Percentiles rank a stretch among this genome's conserved stretches.
Evolutionary conservation across 371 early-diverging fungal genomes (phyloP).

Genomic region (Quaeritorhiza haematococci): DNA sequence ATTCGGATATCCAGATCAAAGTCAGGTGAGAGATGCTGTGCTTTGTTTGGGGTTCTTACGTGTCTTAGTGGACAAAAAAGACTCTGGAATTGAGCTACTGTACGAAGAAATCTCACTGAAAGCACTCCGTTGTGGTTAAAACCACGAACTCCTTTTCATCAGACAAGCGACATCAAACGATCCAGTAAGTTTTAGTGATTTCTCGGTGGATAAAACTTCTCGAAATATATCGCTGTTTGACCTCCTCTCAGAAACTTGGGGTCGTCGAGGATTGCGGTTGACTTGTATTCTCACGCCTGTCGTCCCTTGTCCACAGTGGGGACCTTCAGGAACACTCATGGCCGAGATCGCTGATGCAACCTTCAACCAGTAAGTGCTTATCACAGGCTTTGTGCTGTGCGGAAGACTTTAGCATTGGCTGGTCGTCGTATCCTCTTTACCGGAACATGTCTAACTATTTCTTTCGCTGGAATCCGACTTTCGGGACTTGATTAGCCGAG

Average conservation of each 20-base stretch:
- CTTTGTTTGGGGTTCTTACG: not conserved
- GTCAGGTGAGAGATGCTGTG: conserved; percentile 58
- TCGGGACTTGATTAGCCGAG: conserved; percentile 55
- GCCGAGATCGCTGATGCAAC: conserved; percentile 85
- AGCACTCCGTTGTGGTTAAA: not conserved
- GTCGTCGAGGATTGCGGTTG: not conserved
- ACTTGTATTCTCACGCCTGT: not conserved
- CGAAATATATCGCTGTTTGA: not conserved
- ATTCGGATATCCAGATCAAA: conserved; percentile 91
- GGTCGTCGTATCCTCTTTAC: too few relatives aligned
- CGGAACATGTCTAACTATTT: too few relatives aligned
- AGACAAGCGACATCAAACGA: conserved; percentile 86
- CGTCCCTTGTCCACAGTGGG: conserved; percentile 34
- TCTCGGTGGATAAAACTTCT: not conserved
- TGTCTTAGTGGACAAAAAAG: too few relatives aligned
- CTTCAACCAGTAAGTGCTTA: conserved; percentile 70
- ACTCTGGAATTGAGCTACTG: too few relatives aligned
- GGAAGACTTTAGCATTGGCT: not conserved
- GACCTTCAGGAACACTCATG: conserved; percentile 83
- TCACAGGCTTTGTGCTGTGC: conserved; percentile 1
- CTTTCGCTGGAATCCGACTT: not conserved
- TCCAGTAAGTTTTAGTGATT: conserved; percentile 33
- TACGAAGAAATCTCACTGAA: not conserved
- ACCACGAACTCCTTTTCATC: not conserved
- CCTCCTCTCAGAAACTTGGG: not conserved